Conservation (phyloP, 225 moss, liverwort and hornwort species). For the Bryum argenteum region DNA sequence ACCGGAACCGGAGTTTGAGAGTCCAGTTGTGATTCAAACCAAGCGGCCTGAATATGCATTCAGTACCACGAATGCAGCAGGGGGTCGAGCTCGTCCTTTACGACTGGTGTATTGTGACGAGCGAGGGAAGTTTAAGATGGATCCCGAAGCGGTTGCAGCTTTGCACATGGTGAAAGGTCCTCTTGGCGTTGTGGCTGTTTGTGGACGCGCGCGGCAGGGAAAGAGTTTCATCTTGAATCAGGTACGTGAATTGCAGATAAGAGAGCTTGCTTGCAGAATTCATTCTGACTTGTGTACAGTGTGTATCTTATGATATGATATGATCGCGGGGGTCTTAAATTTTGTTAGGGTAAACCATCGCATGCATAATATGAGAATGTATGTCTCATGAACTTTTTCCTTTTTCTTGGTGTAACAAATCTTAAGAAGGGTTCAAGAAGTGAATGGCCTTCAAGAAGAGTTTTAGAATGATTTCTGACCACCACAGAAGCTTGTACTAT, state of each 20-base stretch:
- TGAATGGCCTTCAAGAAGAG: too few species aligned
- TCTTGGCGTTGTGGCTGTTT: slow-evolving; percentile 92
- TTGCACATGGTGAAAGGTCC: slow-evolving; percentile 95
- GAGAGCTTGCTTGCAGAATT: background rate
- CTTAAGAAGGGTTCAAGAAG: too few species aligned
- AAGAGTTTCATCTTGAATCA: slow-evolving; percentile 98
- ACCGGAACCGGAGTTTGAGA: slow-evolving; percentile 38
- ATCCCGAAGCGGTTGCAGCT: slow-evolving; percentile 89
- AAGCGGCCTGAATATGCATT: slow-evolving; percentile 34
- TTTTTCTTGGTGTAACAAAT: too few species aligned
- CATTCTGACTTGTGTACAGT: background rate
- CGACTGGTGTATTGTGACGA: slow-evolving; percentile 92
- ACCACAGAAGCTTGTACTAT: too few species aligned
- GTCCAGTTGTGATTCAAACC: slow-evolving; percentile 39
- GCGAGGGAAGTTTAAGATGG: slow-evolving; percentile 94
- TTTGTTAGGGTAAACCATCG: too few species aligned
- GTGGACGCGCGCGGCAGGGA: slow-evolving; percentile 95
- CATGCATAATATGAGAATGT: too few species aligned
- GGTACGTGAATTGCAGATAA: slow-evolving; percentile 31
- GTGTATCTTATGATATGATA: too few species aligned
- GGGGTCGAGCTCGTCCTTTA: slow-evolving; percentile 68
- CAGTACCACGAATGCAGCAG: slow-evolving; percentile 15
- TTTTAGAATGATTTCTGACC: too few species aligned
- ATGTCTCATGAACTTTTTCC: too few species aligned
- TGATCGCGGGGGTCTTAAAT: too few species aligned